A percentile compares a stretch with the other conserved stretches of the same genome.
These are phyloP conservation scores for Penicillium janthinellum DNA, from an alignment of 2,329 filamentous ascomycete genomes.

Conservation along the genomic window DNA sequence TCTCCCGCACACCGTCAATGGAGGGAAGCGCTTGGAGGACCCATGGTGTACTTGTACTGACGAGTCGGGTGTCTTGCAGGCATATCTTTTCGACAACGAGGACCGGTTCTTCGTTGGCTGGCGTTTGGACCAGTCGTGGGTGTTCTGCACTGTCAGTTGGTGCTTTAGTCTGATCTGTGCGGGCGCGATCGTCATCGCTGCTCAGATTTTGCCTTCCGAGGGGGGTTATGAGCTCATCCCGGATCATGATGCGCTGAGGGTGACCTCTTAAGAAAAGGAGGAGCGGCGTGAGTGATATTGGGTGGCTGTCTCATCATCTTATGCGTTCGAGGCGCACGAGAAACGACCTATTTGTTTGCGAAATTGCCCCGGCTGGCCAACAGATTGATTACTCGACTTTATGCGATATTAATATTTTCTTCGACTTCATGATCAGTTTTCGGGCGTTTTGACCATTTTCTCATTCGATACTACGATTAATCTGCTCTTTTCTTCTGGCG, in stretches of 20 bases:
- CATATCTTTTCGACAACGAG: slow-evolving; percentile 81
- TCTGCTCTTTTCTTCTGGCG: background rate
- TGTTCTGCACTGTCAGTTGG: slow-evolving; percentile 68
- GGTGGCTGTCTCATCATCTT: slow-evolving; percentile 8
- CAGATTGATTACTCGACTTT: background rate
- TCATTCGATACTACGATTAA: background rate
- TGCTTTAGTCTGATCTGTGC: slow-evolving; percentile 56
- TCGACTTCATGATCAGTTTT: slow-evolving; percentile 1
- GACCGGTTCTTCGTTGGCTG: slow-evolving; percentile 82
- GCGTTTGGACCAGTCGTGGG: slow-evolving; percentile 77
- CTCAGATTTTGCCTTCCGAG: slow-evolving; percentile 72
- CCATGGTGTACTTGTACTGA: background rate
- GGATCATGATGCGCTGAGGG: slow-evolving; percentile 32
- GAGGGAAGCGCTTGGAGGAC: background rate
- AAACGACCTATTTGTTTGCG: background rate
- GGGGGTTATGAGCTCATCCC: slow-evolving; percentile 82
- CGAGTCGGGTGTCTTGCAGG: slow-evolving; percentile 51
- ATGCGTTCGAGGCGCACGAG: background rate
- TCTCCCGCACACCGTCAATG: background rate
- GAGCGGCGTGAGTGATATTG: background rate
- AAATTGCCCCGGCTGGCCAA: background rate
- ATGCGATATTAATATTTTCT: background rate
- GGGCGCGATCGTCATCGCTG: slow-evolving; percentile 65
- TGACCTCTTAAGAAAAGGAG: slow-evolving; percentile 5
- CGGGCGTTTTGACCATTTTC: slow-evolving; percentile 3